Base-by-base conservation (phyloP, 768 basidiomycete genomes). In the Kwoniella heveanensis region DNA sequence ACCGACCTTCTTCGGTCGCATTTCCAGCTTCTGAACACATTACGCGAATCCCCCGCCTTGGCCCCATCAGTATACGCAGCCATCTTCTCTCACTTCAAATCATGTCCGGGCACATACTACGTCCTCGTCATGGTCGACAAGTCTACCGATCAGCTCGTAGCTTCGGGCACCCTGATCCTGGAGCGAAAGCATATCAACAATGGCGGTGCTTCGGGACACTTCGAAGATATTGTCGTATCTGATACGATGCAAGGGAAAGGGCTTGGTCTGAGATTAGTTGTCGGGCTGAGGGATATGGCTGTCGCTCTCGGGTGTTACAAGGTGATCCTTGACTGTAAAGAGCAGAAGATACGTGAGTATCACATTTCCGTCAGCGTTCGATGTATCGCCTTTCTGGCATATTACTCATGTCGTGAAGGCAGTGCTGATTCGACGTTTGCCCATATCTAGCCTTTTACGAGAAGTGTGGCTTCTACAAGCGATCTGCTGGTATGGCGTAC, bases 191-290 rank as follows among this genome's bases (percentile, higher is more conserved):
- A 96, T 84, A 83, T 93, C 54, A 86, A 92, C 54, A 87, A 85
- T 1, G 83, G 90, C 13, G 90, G 91, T 21, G 84, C 83, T 67
- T 90, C 92, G 12, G 96, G 93, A 0, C 95, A 99, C 76, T 91
- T 99, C 65, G 96, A 99, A 81, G 95, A 99, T 79, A 96, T 99
- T 64, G 93, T 92, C 1, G 93, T 99, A n/a, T 86, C 89, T 81
- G 87, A 88, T 80, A 83, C 78, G 54, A 86, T 88, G 81, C 92
- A 95, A 83, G 95, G 95, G 36, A 89, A 88, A 82, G 92, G 91
- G 77, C 83, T 99, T 37, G 95, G 95, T 0, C 79, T 88, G 81
- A 85, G 88, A 69, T 82, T 98, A 70, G 91, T 99, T 72, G 84
- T 89, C 70, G 90, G 90, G 5, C 84, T 98, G 74, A 90, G 88